Conservation (phyloP, 1,284 basidiomycete genomes). For the Ustilago hordei region DNA sequence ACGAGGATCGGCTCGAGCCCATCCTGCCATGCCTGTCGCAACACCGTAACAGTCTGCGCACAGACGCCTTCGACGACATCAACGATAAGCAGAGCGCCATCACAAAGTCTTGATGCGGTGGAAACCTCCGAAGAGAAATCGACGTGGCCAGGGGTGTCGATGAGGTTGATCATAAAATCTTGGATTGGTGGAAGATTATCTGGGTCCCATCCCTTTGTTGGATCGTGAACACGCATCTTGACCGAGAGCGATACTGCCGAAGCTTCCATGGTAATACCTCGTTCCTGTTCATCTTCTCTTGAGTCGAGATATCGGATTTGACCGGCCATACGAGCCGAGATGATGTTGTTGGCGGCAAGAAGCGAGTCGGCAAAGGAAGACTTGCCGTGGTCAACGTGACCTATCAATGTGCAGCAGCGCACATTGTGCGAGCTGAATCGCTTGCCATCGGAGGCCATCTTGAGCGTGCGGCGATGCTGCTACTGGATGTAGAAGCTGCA, state of each 20-base stretch:
- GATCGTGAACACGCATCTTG: conserved; percentile 61
- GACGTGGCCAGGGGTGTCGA: conserved; percentile 98
- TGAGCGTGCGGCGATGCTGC: conserved; percentile 3
- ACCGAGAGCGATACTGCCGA: conserved; percentile 77
- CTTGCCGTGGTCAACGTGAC: conserved; percentile 69
- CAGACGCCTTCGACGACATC: conserved; percentile 99
- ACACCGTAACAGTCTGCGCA: conserved; percentile 94
- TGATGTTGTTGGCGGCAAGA: conserved; percentile 97
- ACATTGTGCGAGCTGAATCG: conserved; percentile 64
- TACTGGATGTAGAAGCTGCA: conserved; percentile 1
- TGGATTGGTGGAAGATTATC: conserved; percentile 65
- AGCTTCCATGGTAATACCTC: conserved; percentile 99
- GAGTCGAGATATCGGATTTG: conserved; percentile 96
- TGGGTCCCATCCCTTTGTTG: conserved; percentile 48
- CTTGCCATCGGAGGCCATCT: conserved; percentile 43
- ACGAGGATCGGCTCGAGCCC: conserved; percentile 89
- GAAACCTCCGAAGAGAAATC: conserved; percentile 98
- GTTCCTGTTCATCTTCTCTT: conserved; percentile 94
- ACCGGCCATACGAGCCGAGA: conserved; percentile 92
- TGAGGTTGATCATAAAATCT: conserved; percentile 88
- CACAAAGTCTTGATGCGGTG: conserved; percentile 90
- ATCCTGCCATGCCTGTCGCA: conserved; percentile 95
- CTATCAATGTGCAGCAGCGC: conserved; percentile 68
- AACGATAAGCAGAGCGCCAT: conserved; percentile 95
- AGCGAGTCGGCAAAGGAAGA: conserved; percentile 88